phyloP scores from a whole-genome alignment of 345 rosid genomes.

The Brassica carinata region DNA sequence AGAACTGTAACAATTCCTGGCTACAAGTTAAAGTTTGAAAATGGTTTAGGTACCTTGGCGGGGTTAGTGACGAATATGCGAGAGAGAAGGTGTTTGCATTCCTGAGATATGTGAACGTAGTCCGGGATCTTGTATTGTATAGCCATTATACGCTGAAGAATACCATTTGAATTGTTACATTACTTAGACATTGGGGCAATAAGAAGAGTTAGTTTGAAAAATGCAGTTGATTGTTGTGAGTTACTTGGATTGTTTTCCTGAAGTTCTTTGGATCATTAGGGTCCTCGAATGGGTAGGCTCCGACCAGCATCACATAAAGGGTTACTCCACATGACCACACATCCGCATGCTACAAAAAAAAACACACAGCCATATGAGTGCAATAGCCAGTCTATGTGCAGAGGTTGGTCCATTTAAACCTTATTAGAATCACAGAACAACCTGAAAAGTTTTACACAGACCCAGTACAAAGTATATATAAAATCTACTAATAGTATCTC shows the following conservation, averaged over 20 bases:
- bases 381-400: not conserved
- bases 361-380: not conserved
- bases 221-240: not conserved
- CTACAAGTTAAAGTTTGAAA: not conserved
- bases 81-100: constrained; percentile 77
- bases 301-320: constrained; percentile 90
- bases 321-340: constrained; percentile 98
- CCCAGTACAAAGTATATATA: not conserved
- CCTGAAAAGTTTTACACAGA: not conserved
- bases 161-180: not conserved
- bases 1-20: constrained; percentile 16
- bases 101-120: constrained; percentile 81
- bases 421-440: not conserved
- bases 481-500: not conserved
- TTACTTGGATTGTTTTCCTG: not conserved
- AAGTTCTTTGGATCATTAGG: not conserved
- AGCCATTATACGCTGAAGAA: constrained; percentile 75
- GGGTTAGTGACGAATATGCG: constrained; percentile 81
- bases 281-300: not conserved
- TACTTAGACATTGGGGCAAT: not conserved
- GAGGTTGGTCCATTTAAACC: not conserved
- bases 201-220: not conserved
- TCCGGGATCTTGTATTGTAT: constrained; percentile 85
- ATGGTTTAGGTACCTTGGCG: constrained; percentile 49
- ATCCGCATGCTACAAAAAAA: constrained; percentile 69